Base-by-base conservation (phyloP, 1,284 basidiomycete genomes). In the Cutaneotrichosporon spelunceum region DNA sequence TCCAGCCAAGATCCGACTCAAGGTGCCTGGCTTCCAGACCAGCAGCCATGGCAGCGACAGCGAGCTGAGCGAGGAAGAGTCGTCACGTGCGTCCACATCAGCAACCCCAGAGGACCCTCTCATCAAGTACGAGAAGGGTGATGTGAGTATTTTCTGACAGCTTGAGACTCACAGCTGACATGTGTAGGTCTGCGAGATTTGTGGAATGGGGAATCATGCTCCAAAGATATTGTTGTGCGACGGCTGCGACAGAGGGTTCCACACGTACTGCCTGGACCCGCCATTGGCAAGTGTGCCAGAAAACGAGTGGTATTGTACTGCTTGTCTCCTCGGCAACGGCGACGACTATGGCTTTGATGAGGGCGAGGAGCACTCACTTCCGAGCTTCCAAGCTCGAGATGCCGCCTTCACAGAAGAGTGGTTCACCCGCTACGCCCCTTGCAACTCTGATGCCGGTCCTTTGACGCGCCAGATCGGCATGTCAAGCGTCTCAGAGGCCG, bases 331-430 rank as follows among this genome's bases (percentile, higher is more conserved):
- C 49, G 89, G 88, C 29, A 96, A 92, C 0, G 94, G 95, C n/a
- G 91, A 92, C 61, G 96, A 98, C 78, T 99, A 92, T 73, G 96
- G 96, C 47, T 99, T 99, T 72, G 95, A 98, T 70, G 95, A 98
- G 72, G 96, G 96, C 58, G 90, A 98, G 77, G 94, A 97, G 68
- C 95, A 99, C 78, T 88, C 87, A 65, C 83, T 99, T 48, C 85
- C 90, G 47, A 92, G 87, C 70, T 99, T 99, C 80, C 93, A 95
- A 73, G 88, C 88, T 42, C 86, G 95, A 24, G 95, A 97, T 70
- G 82, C 84, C 27, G 89, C 90, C 62, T 99, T 99, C 80, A 86
- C 91, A 61, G 83, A 86, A 59, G 82, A 87, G 59, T 99, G 94
- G 93, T 95, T 93, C 80, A 83, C 87, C 64, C 82, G 83, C 4